Evolutionary conservation across 768 basidiomycete genomes (phyloP).

Genomic region (Suillus decipiens): DNA sequence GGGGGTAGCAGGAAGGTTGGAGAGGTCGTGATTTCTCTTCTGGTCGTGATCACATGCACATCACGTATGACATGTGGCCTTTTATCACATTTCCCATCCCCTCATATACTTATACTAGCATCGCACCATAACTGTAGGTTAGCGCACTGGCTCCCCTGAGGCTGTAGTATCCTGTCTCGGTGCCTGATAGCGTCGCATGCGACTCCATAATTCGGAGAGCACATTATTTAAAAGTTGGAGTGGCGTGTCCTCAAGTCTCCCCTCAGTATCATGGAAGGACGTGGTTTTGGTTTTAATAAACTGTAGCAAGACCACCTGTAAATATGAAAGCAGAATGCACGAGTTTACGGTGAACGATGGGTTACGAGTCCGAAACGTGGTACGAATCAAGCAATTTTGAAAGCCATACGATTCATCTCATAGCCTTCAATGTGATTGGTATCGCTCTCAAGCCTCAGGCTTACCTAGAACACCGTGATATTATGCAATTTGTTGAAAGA

Average conservation of each 20-base stretch:
- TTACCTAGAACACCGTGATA: background rate
- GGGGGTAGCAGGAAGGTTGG: constrained; percentile 22
- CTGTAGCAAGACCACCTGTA: background rate
- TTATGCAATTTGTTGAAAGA: background rate
- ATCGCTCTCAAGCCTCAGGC: background rate
- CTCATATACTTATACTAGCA: constrained; percentile 1
- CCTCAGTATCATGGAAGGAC: background rate
- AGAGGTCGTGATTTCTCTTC: constrained; percentile 16
- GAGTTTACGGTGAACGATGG: background rate
- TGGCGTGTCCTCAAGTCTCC: background rate
- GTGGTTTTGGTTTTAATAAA: background rate
- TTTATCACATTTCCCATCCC: background rate
- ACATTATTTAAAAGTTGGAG: background rate
- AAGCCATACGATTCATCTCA: background rate
- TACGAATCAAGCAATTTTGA: background rate
- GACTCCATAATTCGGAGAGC: background rate
- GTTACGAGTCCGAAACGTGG: background rate
- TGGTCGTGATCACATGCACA: constrained; percentile 1
- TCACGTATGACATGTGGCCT: background rate
- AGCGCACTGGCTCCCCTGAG: background rate
- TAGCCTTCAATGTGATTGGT: background rate
- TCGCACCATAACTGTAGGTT: constrained; percentile 6
- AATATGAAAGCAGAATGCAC: background rate
- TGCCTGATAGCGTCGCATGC: background rate
- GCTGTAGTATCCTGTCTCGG: background rate